Conservation (phyloP, 495 filamentous ascomycete species). For the Penicillium diatomitis region DNA sequence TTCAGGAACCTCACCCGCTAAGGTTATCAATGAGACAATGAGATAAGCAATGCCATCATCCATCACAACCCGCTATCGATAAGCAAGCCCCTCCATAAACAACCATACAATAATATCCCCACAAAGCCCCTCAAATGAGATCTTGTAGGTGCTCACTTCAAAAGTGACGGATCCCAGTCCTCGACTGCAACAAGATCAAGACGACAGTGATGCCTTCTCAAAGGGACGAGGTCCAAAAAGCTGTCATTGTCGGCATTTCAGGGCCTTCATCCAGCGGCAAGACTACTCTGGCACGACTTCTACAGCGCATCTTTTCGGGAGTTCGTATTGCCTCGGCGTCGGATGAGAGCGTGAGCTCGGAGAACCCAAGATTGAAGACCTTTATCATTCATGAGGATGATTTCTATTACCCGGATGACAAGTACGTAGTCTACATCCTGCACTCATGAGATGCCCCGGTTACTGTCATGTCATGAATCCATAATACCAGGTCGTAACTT, state of each 20-base stretch:
- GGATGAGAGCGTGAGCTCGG: not conserved
- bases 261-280: slow-evolving; percentile 73
- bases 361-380: slow-evolving; percentile 20
- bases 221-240: slow-evolving; percentile 1
- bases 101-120: too few relatives aligned
- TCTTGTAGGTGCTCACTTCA: too few relatives aligned
- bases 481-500: too few relatives aligned
- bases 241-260: slow-evolving; percentile 62
- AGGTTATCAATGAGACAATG: too few relatives aligned
- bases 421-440: slow-evolving; percentile 31
- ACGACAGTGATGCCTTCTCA: slow-evolving; percentile 4
- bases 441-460: too few relatives aligned
- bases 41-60: too few relatives aligned
- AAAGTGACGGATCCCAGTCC: not conserved
- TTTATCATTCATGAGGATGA: slow-evolving; percentile 91
- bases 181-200: not conserved
- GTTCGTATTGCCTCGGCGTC: slow-evolving; percentile 1
- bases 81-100: too few relatives aligned
- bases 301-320: slow-evolving; percentile 56
- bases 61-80: too few relatives aligned
- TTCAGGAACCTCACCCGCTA: too few relatives aligned
- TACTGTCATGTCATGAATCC: not conserved
- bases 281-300: slow-evolving; percentile 66
- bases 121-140: too few relatives aligned
- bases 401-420: slow-evolving; percentile 72